These are phyloP conservation scores for Chaetoscypha palmicola DNA, from an alignment of 2,329 filamentous ascomycete genomes.

Conservation along the genomic window DNA sequence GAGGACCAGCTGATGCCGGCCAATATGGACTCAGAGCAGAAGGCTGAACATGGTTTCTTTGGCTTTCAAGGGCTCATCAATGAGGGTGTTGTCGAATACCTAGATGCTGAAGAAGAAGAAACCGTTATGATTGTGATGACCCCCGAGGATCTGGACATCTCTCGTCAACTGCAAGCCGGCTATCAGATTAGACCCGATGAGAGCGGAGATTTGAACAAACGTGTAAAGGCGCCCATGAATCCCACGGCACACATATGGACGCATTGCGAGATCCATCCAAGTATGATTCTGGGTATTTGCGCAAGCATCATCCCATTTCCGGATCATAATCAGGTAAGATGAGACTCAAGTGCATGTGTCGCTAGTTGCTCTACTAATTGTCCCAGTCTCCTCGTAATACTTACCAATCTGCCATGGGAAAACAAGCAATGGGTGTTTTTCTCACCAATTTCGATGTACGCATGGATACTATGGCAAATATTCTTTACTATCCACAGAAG, in stretches of 20 bases:
- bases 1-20: constrained; percentile 60
- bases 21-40: constrained; percentile 52
- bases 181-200: constrained; percentile 54
- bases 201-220: constrained; percentile 67
- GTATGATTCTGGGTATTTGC: constrained; percentile 97
- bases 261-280: constrained; percentile 98
- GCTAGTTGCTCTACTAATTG: constrained; percentile 28
- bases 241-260: constrained; percentile 87
- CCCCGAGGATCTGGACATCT: constrained; percentile 83
- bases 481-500: constrained; percentile 98
- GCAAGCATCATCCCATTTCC: constrained; percentile 99
- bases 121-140: constrained; percentile 99
- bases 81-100: constrained; percentile 84
- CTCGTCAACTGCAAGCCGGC: constrained; percentile 61
- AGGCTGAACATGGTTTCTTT: constrained; percentile 53
- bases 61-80: constrained; percentile 85
- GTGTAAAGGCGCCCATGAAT: constrained; percentile 83
- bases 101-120: constrained; percentile 97
- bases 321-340: constrained; percentile 81
- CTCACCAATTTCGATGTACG: constrained; percentile 93
- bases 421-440: constrained; percentile 99
- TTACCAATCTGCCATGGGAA: constrained; percentile 99
- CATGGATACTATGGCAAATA: constrained; percentile 99
- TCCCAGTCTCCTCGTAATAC: constrained; percentile 89
- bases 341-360: constrained; percentile 5